Base-by-base conservation (phyloP, 2,329 filamentous ascomycete genomes). In the Penicillium sp. region DNA sequence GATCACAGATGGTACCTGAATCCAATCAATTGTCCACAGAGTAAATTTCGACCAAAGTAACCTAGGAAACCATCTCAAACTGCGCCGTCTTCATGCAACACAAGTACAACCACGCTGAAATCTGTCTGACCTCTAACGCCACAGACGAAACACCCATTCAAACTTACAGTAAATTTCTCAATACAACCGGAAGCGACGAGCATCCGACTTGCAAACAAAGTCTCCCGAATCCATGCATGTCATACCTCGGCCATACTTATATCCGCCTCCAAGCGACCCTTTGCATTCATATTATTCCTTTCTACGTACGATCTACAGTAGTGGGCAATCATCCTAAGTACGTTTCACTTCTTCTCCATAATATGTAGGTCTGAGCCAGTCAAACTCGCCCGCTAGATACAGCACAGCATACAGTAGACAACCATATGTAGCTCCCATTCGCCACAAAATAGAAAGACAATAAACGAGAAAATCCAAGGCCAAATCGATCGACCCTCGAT, bases 211-310 rank as follows among this genome's bases (percentile, higher is more conserved):
- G 46, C 45, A 54, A 63, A 56, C 59, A 52, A 45, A 44, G 31
- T 49, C 31, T 44, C 46, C 29, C 5, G 41, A 59, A 60, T 58
- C 56, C 47, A 65, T 66, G 64, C 63, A 66, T 63, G 63, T 61
- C 63, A 65, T 65, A 64, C 58, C 39, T 41, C 37, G 35, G 37
- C 22, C 43, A 37, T 41, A 62, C 50, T 49, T 44, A 60, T 47
- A 51, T 16, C 29, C 13, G 9, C 14, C 16, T 19, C 31, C 6
- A 35, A 16, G 3, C 14, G 10, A 39, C 11, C 2, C 10, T 41
- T 27, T 39, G 8, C 14, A 14, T 35, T 33, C 37, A 33, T 19
- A 48, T 21, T 14, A 48, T 33, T 37, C 5, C 19, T 21, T n/a
- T 33, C 44, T 29, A 8, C 13, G 29, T 14, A 33, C 10, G 11